These are phyloP conservation scores for Endothia cerciana DNA, from an alignment of 2,329 filamentous ascomycete genomes.

Conservation along the genomic window DNA sequence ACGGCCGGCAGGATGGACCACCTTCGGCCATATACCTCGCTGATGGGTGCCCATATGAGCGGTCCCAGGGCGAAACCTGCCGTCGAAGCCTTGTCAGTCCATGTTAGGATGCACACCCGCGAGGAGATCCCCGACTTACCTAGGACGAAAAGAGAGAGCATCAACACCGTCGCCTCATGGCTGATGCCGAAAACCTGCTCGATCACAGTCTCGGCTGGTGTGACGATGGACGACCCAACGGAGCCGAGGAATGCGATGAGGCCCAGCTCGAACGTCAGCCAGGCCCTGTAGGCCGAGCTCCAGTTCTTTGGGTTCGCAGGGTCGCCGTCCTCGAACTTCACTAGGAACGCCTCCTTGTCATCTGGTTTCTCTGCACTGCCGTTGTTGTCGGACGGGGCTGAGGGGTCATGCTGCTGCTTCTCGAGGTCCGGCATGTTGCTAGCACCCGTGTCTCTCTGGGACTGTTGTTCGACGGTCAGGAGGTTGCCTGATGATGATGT, in stretches of 20 bases:
- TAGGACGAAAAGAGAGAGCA: constrained; percentile 50
- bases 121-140: constrained; percentile 29
- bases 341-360: neutral
- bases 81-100: neutral
- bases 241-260: constrained; percentile 54
- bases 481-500: neutral
- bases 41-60: constrained; percentile 46
- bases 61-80: constrained; percentile 44
- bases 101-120: neutral
- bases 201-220: constrained; percentile 49
- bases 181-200: constrained; percentile 47
- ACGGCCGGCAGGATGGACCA: constrained; percentile 48
- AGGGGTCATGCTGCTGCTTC: neutral
- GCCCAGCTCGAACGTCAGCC: constrained; percentile 52
- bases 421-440: neutral
- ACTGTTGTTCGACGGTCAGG: neutral
- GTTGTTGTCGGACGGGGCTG: neutral
- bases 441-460: neutral
- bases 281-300: constrained; percentile 46
- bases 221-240: constrained; percentile 54
- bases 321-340: constrained; percentile 37
- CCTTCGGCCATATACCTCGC: constrained; percentile 50
- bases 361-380: neutral
- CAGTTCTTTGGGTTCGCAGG: constrained; percentile 53
- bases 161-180: constrained; percentile 47